Evolutionary conservation across 192 early-diverging fungal genomes (phyloP).

Genomic region (Spinellus fusiger): DNA sequence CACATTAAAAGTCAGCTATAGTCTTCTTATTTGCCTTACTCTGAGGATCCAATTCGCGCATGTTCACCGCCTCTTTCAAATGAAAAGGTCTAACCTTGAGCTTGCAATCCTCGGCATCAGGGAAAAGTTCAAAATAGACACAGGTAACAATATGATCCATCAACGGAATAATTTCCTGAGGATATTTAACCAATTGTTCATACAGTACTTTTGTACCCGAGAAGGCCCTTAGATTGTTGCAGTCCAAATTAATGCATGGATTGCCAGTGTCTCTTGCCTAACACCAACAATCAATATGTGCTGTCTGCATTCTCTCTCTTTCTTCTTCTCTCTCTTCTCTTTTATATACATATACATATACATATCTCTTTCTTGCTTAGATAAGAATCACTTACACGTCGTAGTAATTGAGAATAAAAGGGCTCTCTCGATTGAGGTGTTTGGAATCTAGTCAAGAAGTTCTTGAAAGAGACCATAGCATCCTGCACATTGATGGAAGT

Average conservation of each 20-base stretch:
- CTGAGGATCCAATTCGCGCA: conserved; percentile 90
- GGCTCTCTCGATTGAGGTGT: conserved; percentile 52
- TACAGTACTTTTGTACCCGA: conserved; percentile 65
- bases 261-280: conserved; percentile 64
- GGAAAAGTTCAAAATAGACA: conserved; percentile 61
- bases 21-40: conserved; percentile 31
- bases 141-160: conserved; percentile 86
- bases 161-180: conserved; percentile 91
- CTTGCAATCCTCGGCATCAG: conserved; percentile 39
- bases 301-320: neutral
- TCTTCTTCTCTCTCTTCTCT: neutral
- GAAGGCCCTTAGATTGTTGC: conserved; percentile 73
- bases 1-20: neutral
- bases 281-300: neutral
- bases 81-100: conserved; percentile 85
- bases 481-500: conserved; percentile 89
- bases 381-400: conserved; percentile 49
- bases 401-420: conserved; percentile 73
- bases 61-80: conserved; percentile 67
- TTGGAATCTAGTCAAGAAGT: conserved; percentile 77
- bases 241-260: conserved; percentile 86
- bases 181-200: conserved; percentile 84
- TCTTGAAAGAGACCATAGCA: conserved; percentile 66
- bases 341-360: neutral
- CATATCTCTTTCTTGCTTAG: neutral